Conservation (phyloP, 75 land plant species). For the Azolla pinnata region DNA sequence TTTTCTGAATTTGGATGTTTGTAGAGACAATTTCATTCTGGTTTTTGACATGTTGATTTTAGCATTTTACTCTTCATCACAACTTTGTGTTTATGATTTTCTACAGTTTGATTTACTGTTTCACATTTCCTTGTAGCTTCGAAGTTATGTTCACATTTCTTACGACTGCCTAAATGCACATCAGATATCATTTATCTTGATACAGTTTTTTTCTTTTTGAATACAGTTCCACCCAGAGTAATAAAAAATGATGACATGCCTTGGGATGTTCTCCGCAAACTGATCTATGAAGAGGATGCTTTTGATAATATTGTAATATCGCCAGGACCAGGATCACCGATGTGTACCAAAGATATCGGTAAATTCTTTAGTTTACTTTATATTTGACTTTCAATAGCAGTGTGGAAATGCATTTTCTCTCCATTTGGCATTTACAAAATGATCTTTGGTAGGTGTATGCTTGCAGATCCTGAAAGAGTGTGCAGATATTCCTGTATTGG, state of each 20-base stretch:
- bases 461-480: conserved; percentile 62
- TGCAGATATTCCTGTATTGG: conserved; percentile 80
- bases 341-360: conserved; percentile 83
- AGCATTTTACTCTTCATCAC: too few species aligned
- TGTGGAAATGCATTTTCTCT: background rate
- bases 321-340: conserved; percentile 97
- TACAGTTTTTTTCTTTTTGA: too few species aligned
- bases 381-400: background rate
- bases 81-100: too few species aligned
- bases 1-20: background rate
- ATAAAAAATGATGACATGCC: conserved; percentile 82
- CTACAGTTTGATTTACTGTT: too few species aligned
- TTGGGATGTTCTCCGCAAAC: conserved; percentile 42
- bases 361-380: background rate
- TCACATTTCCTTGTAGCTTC: too few species aligned
- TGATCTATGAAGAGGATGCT: conserved; percentile 60
- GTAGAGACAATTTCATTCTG: too few species aligned
- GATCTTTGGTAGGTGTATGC: conserved; percentile 55
- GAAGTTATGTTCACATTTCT: too few species aligned
- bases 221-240: conserved; percentile 91
- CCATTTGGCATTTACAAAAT: background rate
- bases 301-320: conserved; percentile 98
- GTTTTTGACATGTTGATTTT: too few species aligned
- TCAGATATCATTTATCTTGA: too few species aligned
- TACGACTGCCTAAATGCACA: too few species aligned